Base-by-base conservation (phyloP, 441 rosid genomes). In the Aquilaria agallochum region DNA sequence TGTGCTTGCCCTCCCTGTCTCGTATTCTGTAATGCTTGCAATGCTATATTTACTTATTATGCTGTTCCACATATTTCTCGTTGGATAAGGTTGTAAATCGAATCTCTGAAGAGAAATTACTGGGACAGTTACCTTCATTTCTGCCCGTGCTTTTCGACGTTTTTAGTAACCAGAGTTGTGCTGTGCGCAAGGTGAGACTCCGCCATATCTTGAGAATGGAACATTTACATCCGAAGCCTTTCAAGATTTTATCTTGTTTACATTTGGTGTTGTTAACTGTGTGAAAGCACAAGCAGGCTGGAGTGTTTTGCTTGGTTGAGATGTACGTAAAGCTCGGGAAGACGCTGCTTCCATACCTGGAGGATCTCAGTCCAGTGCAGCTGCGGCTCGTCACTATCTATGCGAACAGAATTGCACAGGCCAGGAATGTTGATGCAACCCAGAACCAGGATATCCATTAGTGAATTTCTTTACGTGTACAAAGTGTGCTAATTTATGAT, bases 301-400 rank as follows among this genome's bases (percentile, higher is more conserved):
- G 61, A 12, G 66, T 68, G 11, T 68, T 61, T 51, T 68, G 66
- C 53, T 55, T 68, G 31, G 71, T 68, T 11, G 71, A 68, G 46
- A 60, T 68, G 14, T 68, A 68, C 50, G 47, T 68, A 15, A 61
- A 33, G 61, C 71, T 68, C 0, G 71, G 71, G 20, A 68, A 68
- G 52, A 56, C 61, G 0, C 61, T 68, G 56, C 53, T 55, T 50
- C 71, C 71, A 11, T 68, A 60, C 53, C 31, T 68, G 57, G 61
- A 55, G 51, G 71, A 56, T 9, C 66, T 68, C 32, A 60, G 55
- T 3, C 32, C 61, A 27, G 36, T 56, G n/a, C 71, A 68, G 62
- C 50, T 68, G 65, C 71, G 71, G n/a, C 61, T 68, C 12, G 62
- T 68, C 40, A 60, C 71, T 31, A 53, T 68, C 40, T 68, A 68